phyloP scores from a whole-genome alignment of 768 basidiomycete species.

The Boletus tylopilopsis region DNA sequence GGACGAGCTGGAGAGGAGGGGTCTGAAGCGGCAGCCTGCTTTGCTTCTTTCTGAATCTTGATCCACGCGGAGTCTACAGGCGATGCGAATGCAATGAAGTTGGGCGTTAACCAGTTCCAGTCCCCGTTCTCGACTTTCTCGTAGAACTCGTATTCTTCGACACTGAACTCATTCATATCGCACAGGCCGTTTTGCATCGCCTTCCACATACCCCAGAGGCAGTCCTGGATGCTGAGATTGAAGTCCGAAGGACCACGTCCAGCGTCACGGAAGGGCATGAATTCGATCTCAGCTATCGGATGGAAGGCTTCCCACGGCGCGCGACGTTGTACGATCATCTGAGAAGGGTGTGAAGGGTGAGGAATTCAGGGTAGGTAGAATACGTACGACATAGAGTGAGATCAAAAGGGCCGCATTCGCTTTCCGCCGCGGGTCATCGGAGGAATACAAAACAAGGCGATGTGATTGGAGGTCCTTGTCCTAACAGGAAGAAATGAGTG shows the following conservation, averaged over 20 bases:
- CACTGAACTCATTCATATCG: constrained; percentile 91
- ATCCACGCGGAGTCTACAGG: constrained; percentile 81
- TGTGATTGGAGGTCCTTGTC: constrained; percentile 71
- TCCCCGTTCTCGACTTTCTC: constrained; percentile 96
- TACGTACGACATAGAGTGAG: constrained; percentile 85
- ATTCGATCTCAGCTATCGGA: constrained; percentile 87
- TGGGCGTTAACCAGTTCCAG: constrained; percentile 93
- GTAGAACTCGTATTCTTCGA: constrained; percentile 90
- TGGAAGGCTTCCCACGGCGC: constrained; percentile 95
- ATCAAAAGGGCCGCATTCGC: constrained; percentile 94
- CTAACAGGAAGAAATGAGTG: constrained; percentile 37
- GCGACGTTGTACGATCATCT: constrained; percentile 92
- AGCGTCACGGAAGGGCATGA: constrained; percentile 95
- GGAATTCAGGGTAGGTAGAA: constrained; percentile 1
- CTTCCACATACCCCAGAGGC: constrained; percentile 85
- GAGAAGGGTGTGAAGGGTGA: constrained; percentile 19
- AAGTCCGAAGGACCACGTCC: constrained; percentile 91
- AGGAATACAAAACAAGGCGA: constrained; percentile 83
- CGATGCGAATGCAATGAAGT: constrained; percentile 92
- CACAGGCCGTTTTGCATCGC: constrained; percentile 88
- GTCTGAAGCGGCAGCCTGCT: constrained; percentile 31
- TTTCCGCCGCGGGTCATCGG: constrained; percentile 80
- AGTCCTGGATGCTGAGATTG: constrained; percentile 90
- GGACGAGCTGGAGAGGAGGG: constrained; percentile 28
- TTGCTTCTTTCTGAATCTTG: constrained; percentile 68